Percentiles rank a stretch among this genome's conserved stretches.
phyloP scores from a whole-genome alignment of 2,329 filamentous ascomycete species.

The Penicillium sp. region DNA sequence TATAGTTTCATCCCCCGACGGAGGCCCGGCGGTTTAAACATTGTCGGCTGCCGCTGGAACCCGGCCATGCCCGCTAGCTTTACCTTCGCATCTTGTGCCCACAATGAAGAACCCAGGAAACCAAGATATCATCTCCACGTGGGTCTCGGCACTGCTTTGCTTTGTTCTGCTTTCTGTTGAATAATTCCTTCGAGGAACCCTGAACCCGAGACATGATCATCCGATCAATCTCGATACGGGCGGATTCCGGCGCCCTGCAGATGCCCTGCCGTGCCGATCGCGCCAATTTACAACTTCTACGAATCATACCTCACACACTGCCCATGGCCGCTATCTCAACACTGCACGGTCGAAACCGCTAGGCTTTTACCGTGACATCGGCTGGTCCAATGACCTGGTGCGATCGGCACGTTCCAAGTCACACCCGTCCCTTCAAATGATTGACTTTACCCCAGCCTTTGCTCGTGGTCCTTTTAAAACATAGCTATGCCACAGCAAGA shows the following conservation, averaged over 20 bases:
- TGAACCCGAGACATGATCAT: not conserved
- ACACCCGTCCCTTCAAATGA: not conserved
- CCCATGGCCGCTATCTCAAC: not conserved
- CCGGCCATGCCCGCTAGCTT: not conserved
- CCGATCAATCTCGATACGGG: not conserved
- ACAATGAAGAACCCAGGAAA: not conserved
- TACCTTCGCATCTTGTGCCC: not conserved
- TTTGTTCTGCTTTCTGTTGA: not conserved
- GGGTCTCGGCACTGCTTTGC: not conserved
- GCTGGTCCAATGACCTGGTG: not conserved
- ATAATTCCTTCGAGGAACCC: not conserved
- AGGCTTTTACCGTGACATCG: not conserved
- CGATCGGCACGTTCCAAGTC: not conserved
- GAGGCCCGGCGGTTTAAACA: not conserved
- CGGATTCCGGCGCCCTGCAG: conserved; percentile 7
- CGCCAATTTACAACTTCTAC: not conserved
- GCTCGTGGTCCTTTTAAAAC: not conserved
- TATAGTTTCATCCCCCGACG: not conserved
- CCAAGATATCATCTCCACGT: not conserved
- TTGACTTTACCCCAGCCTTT: not conserved
- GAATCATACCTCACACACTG: conserved; percentile 3
- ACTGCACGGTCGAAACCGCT: not conserved
- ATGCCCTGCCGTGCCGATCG: conserved; percentile 9
- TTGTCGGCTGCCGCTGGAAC: not conserved
- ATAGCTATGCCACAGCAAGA: too few relatives aligned